These are phyloP conservation scores for Bauhinia variegata DNA, from an alignment of 306 rosid genomes.

Conservation along the genomic window DNA sequence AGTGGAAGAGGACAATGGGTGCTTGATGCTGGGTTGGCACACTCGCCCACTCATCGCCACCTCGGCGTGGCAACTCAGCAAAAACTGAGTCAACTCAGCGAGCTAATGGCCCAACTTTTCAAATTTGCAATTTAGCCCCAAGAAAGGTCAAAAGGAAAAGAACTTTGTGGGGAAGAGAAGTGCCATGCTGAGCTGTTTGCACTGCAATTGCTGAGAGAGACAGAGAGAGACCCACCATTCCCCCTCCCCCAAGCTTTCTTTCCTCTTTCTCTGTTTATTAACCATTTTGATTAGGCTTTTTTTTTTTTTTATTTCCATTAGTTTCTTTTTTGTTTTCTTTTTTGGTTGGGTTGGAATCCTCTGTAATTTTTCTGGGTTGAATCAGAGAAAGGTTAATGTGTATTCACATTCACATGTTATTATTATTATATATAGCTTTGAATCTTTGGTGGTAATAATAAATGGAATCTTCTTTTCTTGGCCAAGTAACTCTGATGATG, in stretches of 20 bases:
- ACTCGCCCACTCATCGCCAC: slow-evolving; percentile 86
- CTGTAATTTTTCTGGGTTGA: slow-evolving; percentile 58
- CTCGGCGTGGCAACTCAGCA: slow-evolving; percentile 77
- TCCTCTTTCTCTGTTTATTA: slow-evolving; percentile 23
- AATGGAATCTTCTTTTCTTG: slow-evolving; percentile 23
- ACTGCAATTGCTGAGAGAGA: slow-evolving; percentile 33
- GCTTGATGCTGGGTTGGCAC: slow-evolving; percentile 85
- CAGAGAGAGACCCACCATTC: slow-evolving; percentile 37
- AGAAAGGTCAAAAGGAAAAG: no score
- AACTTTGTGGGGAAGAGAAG: slow-evolving; percentile 51
- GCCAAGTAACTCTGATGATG: slow-evolving; percentile 21
- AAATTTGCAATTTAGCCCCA: slow-evolving; percentile 15
- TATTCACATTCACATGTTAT: slow-evolving; percentile 45
- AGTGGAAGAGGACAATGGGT: slow-evolving; percentile 83
- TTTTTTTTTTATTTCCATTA: no score
- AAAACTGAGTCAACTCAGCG: slow-evolving; percentile 44
- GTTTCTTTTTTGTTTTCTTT: no score
- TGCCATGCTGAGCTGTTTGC: slow-evolving; percentile 62
- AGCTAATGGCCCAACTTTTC: neutral
- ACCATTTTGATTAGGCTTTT: slow-evolving; percentile 31
- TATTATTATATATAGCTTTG: no score
- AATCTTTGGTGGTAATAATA: no score
- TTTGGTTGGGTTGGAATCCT: slow-evolving; percentile 56
- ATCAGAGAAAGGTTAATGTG: slow-evolving; percentile 40
- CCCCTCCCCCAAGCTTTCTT: neutral